A percentile compares a stretch with the other conserved stretches of the same genome.
Conservation (phyloP, 305 asterid species). For the Caryopteris hybrid region DNA sequence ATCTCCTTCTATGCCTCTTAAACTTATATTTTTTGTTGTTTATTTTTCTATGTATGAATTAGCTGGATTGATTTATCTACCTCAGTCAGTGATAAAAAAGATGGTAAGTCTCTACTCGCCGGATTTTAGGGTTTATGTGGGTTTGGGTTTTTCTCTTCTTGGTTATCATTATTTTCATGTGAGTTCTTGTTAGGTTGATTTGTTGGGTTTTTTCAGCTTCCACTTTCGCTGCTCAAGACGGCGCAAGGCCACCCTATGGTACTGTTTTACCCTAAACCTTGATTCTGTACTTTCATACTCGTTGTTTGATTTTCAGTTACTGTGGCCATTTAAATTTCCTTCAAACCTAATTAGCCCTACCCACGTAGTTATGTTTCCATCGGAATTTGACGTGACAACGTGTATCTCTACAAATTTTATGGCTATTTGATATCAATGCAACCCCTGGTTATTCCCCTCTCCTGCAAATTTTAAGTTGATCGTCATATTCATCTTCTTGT, state of each 20-base stretch:
- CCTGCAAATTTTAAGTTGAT: not conserved
- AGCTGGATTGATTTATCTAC: not conserved
- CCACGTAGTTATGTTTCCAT: not conserved
- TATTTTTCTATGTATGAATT: not conserved
- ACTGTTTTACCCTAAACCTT: conserved; percentile 9
- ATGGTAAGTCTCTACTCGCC: conserved; percentile 25
- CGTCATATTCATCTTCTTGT: not conserved
- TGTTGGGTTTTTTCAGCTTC: conserved; percentile 54
- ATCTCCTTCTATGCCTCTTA: not conserved
- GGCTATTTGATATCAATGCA: not conserved
- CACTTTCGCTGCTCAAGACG: conserved; percentile 87
- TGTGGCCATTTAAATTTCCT: not conserved
- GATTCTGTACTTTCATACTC: not conserved
- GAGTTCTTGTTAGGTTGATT: conserved; percentile 3
- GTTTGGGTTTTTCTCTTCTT: not conserved
- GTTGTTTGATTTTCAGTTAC: not conserved
- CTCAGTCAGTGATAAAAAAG: not conserved
- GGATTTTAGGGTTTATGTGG: conserved; percentile 27
- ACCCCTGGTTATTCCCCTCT: not conserved
- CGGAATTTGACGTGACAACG: not conserved
- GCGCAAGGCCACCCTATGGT: conserved; percentile 99
- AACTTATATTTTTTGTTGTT: not conserved
- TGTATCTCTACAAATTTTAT: not conserved
- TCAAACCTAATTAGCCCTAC: not conserved
- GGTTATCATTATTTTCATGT: not conserved